Evolutionary conservation across 192 early-diverging fungal genomes (phyloP), one percentile per base, ranked within the genome.

Genomic region (Coemansia sp.): DNA sequence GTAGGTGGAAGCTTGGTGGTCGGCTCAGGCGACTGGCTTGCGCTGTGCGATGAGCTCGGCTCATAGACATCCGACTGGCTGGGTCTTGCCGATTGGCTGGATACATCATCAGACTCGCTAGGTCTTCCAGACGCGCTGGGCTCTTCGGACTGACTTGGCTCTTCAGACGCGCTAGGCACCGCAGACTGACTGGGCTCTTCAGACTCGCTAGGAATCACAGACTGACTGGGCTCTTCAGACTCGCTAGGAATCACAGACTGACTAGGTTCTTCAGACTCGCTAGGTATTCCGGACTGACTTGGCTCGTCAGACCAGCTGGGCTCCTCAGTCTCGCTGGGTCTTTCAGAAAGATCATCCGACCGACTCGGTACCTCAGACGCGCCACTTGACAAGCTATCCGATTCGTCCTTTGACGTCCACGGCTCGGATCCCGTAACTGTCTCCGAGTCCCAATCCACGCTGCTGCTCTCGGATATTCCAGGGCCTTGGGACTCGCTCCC

Each of bases 391-490:
- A 14, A 38, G 14, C 39, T 45, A 6, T 31, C 16, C 21, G 19
- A 25, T 2, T 26, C 39, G 16, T 49, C n/a, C 48, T 49, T 49
- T n/a, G 48, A 49, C 19, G 48, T 19, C 48, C 7, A 16, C n/a
- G 19, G 48, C 3, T 21, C 16, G 5, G 48, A 19, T 19, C 48
- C 48, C 7, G 29, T 37, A 6, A 57, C 21, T 19, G 55, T 57
- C 55, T 57, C 55, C 14, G 55, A 57, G 6, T 57, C 55, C 55
- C 55, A 57, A 26, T 21, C 21, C 17, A 37, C 55, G 35, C 31
- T 57, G 55, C 55, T 57, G 14, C 8, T 45, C 5, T 45, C 41
- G 5, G 41, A 45, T n/a, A 45, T 3, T 0, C 16, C 41, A 16
- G 48, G 19, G 7, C 16, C 7, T 19, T 49, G 17, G 19, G 17